These are phyloP conservation scores for Cercospora janseana DNA, from an alignment of 2,329 filamentous ascomycete genomes.

Conservation along the genomic window DNA sequence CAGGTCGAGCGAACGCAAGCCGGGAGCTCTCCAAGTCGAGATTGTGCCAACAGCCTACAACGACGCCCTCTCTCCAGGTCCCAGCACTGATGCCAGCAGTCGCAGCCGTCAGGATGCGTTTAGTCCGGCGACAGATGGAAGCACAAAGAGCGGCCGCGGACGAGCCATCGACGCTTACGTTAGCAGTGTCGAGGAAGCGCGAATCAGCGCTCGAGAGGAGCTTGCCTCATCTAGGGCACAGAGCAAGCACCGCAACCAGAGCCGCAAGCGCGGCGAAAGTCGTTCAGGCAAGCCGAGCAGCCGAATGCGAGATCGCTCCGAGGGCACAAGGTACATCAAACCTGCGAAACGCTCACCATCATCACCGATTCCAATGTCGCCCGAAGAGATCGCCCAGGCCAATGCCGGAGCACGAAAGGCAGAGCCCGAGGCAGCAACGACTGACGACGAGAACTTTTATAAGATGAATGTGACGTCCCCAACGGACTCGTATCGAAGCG, in stretches of 20 bases:
- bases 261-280: slow-evolving; percentile 48
- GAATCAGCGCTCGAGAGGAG: slow-evolving; percentile 38
- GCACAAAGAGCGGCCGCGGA: slow-evolving; percentile 57
- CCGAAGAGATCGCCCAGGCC: slow-evolving; percentile 63
- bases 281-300: slow-evolving; percentile 43
- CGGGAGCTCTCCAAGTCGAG: slow-evolving; percentile 60
- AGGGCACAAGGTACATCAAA: slow-evolving; percentile 70
- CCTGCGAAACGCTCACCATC: slow-evolving; percentile 83
- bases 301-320: slow-evolving; percentile 52
- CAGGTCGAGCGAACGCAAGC: slow-evolving; percentile 75
- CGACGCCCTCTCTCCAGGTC: slow-evolving; percentile 27
- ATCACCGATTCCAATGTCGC: slow-evolving; percentile 91
- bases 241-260: slow-evolving; percentile 47
- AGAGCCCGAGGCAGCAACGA: slow-evolving; percentile 50
- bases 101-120: slow-evolving; percentile 42
- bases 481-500: slow-evolving; percentile 32
- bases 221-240: slow-evolving; percentile 32
- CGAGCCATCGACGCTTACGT: slow-evolving; percentile 80
- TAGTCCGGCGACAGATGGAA: slow-evolving; percentile 47
- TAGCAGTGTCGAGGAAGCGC: slow-evolving; percentile 74
- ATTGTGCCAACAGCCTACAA: slow-evolving; percentile 46
- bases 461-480: slow-evolving; percentile 40
- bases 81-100: slow-evolving; percentile 20
- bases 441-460: slow-evolving; percentile 51
- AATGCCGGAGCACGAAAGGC: slow-evolving; percentile 21